phyloP scores from a whole-genome alignment of 1,139 yeast species.

The Taphrina communis region DNA sequence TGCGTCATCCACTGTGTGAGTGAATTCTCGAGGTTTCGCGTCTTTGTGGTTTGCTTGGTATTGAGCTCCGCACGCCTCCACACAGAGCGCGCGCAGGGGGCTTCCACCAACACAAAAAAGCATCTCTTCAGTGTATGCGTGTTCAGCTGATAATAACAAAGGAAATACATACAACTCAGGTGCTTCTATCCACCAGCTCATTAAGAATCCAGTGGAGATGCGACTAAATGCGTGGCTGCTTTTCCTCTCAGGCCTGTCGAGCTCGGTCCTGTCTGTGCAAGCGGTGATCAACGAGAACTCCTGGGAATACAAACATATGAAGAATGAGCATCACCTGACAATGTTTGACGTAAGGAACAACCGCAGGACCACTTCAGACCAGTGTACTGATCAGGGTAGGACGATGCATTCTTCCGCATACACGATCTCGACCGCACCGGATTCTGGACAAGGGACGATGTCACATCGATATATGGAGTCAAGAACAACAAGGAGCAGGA shows the following conservation, averaged over 20 bases:
- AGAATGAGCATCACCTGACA: conserved; percentile 36
- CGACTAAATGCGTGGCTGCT: background rate
- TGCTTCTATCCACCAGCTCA: too few relatives aligned
- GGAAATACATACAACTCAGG: too few relatives aligned
- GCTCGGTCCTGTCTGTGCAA: background rate
- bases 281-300: conserved; percentile 20
- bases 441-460: conserved; percentile 61
- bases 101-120: background rate
- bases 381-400: conserved; percentile 6
- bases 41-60: background rate
- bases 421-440: conserved; percentile 69
- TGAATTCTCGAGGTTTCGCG: background rate
- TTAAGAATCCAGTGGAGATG: background rate
- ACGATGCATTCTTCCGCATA: conserved; percentile 64
- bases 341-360: conserved; percentile 21
- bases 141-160: too few relatives aligned
- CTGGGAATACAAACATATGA: conserved; percentile 41
- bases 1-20: background rate
- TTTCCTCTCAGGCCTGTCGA: background rate
- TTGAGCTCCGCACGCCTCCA: conserved; percentile 9
- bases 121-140: background rate
- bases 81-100: conserved; percentile 3
- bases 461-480: conserved; percentile 80
- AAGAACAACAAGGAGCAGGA: conserved; percentile 55
- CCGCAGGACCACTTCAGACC: background rate